phyloP scores from a whole-genome alignment of 192 early-diverging fungal genomes.

The Chytriomyces confervae region DNA sequence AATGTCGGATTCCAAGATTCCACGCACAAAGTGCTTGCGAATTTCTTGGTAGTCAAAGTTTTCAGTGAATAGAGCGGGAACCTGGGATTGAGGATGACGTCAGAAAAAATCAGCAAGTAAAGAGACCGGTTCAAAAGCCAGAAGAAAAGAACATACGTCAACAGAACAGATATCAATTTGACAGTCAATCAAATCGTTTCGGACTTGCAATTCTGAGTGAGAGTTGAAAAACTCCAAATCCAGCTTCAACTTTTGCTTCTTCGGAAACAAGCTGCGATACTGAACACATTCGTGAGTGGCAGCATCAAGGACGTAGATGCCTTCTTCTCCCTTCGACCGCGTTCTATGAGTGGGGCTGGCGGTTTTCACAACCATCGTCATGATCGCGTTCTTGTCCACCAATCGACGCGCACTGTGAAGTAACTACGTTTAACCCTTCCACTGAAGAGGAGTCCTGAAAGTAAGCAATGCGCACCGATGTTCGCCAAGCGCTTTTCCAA shows the following conservation, averaged over 20 bases:
- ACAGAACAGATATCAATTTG: conserved; percentile 92
- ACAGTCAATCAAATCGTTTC: conserved; percentile 94
- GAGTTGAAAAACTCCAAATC: conserved; percentile 60
- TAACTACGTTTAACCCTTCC: conserved; percentile 3
- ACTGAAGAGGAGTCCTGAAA: conserved; percentile 9
- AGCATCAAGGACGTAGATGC: conserved; percentile 85
- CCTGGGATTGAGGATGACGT: conserved; percentile 43
- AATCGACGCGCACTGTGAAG: conserved; percentile 60
- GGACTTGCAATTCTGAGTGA: conserved; percentile 72
- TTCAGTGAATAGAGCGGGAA: conserved; percentile 90
- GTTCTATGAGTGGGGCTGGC: conserved; percentile 62
- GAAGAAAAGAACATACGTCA: conserved; percentile 56
- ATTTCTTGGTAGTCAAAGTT: conserved; percentile 98
- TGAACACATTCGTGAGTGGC: conserved; percentile 78
- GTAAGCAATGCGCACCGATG: conserved; percentile 59
- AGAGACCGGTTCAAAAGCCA: conserved; percentile 14
- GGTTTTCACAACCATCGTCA: conserved; percentile 89
- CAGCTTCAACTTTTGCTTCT: conserved; percentile 59
- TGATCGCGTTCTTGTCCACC: conserved; percentile 83
- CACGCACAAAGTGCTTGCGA: conserved; percentile 86
- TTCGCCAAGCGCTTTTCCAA: conserved; percentile 75
- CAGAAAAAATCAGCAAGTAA: neutral
- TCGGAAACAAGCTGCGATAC: conserved; percentile 74
- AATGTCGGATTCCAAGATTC: conserved; percentile 87
- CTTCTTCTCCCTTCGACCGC: conserved; percentile 68